Evolutionary conservation across 306 rosid genomes (phyloP).

Genomic region (Begonia masoniana): DNA sequence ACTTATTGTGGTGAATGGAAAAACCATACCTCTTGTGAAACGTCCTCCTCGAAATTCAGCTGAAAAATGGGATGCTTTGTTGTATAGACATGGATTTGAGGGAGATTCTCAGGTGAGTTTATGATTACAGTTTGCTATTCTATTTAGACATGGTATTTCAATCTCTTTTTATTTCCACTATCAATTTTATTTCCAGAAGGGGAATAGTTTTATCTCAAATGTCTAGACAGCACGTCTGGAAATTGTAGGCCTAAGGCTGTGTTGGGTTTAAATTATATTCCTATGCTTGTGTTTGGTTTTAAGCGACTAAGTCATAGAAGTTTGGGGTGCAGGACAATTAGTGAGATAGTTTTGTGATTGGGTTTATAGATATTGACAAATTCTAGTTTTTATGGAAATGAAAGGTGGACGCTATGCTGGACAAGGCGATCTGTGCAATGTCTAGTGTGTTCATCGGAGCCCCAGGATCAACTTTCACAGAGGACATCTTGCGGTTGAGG

Average conservation of each 20-base stretch:
- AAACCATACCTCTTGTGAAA: slow-evolving; percentile 66
- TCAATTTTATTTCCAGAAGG: too few species aligned
- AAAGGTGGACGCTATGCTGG: slow-evolving; percentile 97
- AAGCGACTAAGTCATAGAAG: too few species aligned
- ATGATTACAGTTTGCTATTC: neutral
- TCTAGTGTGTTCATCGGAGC: slow-evolving; percentile 89
- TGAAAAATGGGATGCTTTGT: slow-evolving; percentile 96
- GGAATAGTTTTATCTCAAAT: too few species aligned
- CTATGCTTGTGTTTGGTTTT: too few species aligned
- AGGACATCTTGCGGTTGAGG: slow-evolving; percentile 81
- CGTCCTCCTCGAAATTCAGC: slow-evolving; percentile 81
- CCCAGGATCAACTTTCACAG: slow-evolving; percentile 91
- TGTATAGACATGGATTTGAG: slow-evolving; percentile 60
- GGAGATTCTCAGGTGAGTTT: slow-evolving; percentile 70
- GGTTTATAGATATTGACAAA: neutral
- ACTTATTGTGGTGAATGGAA: slow-evolving; percentile 55
- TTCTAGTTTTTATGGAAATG: neutral
- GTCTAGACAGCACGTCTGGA: too few species aligned
- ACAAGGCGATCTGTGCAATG: slow-evolving; percentile 88
- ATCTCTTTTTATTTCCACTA: too few species aligned
- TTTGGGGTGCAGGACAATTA: too few species aligned
- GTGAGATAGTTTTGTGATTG: too few species aligned
- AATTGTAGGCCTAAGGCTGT: too few species aligned
- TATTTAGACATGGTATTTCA: too few species aligned
- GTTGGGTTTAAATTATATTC: too few species aligned